Conservation (phyloP, 176 grass and related monocot species). For the Oryza glaberrima region DNA sequence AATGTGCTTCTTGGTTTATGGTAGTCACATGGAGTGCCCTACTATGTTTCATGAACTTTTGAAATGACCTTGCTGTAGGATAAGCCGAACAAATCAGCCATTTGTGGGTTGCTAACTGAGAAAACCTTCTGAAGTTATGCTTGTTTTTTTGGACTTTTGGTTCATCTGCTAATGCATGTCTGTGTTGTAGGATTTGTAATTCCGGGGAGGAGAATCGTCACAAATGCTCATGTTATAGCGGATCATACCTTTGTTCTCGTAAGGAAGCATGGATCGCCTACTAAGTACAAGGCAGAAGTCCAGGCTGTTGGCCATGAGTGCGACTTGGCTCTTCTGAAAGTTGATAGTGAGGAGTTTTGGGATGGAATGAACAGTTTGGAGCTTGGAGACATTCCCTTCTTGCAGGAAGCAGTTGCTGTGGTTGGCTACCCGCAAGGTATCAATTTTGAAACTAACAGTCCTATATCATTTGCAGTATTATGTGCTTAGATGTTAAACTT, state of each 20-base stretch:
- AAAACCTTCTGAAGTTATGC: background rate
- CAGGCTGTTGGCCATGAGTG: conserved; percentile 94
- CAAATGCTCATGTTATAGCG: conserved; percentile 94
- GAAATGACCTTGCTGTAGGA: background rate
- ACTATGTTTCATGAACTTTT: conserved; percentile 24
- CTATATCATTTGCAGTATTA: conserved; percentile 29
- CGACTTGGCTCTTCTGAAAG: conserved; percentile 82
- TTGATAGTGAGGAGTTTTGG: conserved; percentile 95
- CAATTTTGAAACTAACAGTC: conserved; percentile 24
- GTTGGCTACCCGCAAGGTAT: conserved; percentile 97
- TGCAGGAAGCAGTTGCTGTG: conserved; percentile 95
- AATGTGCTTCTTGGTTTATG: background rate
- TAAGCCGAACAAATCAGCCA: background rate
- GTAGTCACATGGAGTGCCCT: background rate
- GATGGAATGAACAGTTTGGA: conserved; percentile 88
- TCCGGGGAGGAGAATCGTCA: conserved; percentile 69
- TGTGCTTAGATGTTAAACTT: conserved; percentile 19
- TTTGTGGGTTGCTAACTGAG: background rate
- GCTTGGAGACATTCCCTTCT: conserved; percentile 88
- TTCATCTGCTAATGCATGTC: conserved; percentile 28
- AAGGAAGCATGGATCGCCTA: conserved; percentile 94
- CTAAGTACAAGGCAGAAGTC: conserved; percentile 94
- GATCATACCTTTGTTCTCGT: conserved; percentile 98
- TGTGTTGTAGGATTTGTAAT: conserved; percentile 84
- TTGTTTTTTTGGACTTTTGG: background rate